Base-by-base conservation (phyloP, 306 rosid species). In the Calophaca sinica region DNA sequence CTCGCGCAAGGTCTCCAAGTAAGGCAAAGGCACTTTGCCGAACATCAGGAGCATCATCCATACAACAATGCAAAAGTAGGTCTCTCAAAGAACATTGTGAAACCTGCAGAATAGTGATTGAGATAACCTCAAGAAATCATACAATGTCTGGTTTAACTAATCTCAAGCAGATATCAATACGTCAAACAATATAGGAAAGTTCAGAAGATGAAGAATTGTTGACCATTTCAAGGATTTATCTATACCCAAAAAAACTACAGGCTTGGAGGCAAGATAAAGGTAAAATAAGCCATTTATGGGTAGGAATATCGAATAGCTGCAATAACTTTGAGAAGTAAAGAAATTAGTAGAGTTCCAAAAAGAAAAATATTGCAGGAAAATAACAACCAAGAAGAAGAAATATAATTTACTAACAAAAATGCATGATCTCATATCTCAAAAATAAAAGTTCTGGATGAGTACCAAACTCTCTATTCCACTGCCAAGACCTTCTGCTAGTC, bases 401-500 rank as follows among this genome's bases (percentile, higher is more conserved):
- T 31, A 70, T 38, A 76, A 32, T 60, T 28, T 54, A 13, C 62
- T 26, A 64, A 66, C 64, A 44, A 58, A 54, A 70, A 52, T 68
- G 48, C 14, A 57, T 41, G 10, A 26, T 77, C 59, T 55, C 31
- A 14, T 59, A 75, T 68, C 41, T 62, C 26, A 32, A 54, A 66
- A 81, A 35, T 49, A 39, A 7, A 57, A 76, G 55, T 55, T 84
- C 54, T 29, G 9, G 76, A 62, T 50, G 44, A 79, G 45, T 94
- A 96, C 99, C 99, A 96, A 81, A 75, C 98, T 96, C 88, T 96
- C 98, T 77, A 96, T 81, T 82, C 98, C 99, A 76, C 98, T 89
- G 79, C 99, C 99, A 81, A 92, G 99, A 83, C 98, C 99, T 83
- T 96, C 99, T 32, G 96, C 83, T 54, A 96, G 94, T 84, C 99